Conservation (phyloP, 768 basidiomycete species). For the Pholiota conissans region DNA sequence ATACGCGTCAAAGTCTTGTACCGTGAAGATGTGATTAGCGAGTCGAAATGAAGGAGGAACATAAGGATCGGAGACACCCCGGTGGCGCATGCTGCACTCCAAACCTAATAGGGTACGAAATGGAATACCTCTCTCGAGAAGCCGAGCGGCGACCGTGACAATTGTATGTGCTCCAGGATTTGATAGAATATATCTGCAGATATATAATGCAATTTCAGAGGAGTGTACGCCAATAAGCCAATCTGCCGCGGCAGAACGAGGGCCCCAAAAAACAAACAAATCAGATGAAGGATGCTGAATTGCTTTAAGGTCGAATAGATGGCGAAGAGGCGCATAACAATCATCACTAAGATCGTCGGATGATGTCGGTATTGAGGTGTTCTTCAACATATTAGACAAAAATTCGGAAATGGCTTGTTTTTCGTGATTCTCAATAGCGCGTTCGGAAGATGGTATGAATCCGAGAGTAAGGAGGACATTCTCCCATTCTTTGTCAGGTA, state of each 20-base stretch:
- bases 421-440: not conserved
- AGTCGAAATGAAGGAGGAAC: not conserved
- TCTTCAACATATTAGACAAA: not conserved
- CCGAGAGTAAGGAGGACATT: not conserved
- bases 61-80: not conserved
- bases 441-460: not conserved
- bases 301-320: not conserved
- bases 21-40: not conserved
- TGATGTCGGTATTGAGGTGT: not conserved
- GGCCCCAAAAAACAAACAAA: not conserved
- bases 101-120: constrained; percentile 5
- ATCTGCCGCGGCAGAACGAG: not conserved
- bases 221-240: not conserved
- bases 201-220: not conserved
- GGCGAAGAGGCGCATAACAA: not conserved
- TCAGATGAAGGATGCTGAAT: not conserved
- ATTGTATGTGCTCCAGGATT: not conserved
- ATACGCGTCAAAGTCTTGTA: not conserved
- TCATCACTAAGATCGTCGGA: not conserved
- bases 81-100: not conserved
- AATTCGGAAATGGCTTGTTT: not conserved
- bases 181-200: not conserved
- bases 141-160: not conserved
- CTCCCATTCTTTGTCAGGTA: not conserved
- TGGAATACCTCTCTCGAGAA: not conserved